Conservation (phyloP, 106 monocot species). For the Narthecium ossifragum region DNA sequence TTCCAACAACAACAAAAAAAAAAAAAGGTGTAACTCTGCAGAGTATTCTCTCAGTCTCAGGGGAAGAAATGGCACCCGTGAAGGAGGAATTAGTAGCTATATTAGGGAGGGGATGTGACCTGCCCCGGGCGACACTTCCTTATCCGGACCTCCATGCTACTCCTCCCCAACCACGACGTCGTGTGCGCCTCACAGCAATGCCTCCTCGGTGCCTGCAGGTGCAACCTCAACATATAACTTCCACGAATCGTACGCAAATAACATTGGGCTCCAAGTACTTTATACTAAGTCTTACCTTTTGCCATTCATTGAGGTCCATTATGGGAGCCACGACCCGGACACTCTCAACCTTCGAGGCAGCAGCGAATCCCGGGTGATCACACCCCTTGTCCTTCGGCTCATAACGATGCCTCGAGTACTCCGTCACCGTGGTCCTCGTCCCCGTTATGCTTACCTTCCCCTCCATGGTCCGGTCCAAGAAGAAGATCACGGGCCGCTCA, state of each 20-base stretch:
- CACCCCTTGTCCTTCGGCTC: neutral
- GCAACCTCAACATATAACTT: neutral
- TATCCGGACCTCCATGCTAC: constrained; percentile 45
- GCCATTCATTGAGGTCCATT: constrained; percentile 52
- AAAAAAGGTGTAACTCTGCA: too few relatives aligned
- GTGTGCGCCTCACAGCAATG: constrained; percentile 54
- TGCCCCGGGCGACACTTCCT: constrained; percentile 39
- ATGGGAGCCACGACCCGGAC: constrained; percentile 42
- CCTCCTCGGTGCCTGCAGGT: constrained; percentile 68
- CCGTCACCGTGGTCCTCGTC: neutral
- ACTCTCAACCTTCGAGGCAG: constrained; percentile 24
- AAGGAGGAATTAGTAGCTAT: neutral
- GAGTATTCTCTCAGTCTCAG: too few relatives aligned
- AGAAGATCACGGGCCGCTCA: constrained; percentile 40
- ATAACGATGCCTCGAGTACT: neutral
- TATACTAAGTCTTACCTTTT: constrained; percentile 19
- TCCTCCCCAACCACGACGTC: constrained; percentile 4
- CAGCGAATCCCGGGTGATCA: constrained; percentile 15
- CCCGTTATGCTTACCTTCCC: neutral
- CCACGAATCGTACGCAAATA: neutral
- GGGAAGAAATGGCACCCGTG: too few relatives aligned
- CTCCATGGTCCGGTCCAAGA: constrained; percentile 23
- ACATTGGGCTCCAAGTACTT: neutral
- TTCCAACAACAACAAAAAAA: neutral
- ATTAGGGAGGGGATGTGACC: constrained; percentile 29